phyloP scores from a whole-genome alignment of 2,329 filamentous ascomycete genomes.

The Lachnellula occidentalis region DNA sequence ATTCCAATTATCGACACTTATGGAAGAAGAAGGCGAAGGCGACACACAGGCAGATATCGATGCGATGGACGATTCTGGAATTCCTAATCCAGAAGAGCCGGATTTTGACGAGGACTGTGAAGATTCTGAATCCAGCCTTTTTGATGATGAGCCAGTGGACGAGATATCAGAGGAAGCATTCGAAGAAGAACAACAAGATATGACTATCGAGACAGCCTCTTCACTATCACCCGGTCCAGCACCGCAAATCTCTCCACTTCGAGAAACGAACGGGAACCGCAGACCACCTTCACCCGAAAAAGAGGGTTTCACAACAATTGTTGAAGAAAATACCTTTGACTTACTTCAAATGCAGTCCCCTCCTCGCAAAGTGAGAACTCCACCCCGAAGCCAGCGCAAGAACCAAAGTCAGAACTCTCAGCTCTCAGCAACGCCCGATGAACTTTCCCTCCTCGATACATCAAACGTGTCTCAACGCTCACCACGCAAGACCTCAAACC shows the following conservation, averaged over 20 bases:
- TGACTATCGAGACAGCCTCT: slow-evolving; percentile 20
- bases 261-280: slow-evolving; percentile 28
- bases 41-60: slow-evolving; percentile 32
- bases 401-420: slow-evolving; percentile 6
- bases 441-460: slow-evolving; percentile 21
- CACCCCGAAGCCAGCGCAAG: slow-evolving; percentile 11
- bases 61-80: slow-evolving; percentile 28
- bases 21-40: slow-evolving; percentile 29
- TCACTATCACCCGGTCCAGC: slow-evolving; percentile 23
- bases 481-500: slow-evolving; percentile 11
- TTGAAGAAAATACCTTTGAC: slow-evolving; percentile 45
- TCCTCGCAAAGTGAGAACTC: slow-evolving; percentile 25
- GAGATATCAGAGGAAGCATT: slow-evolving; percentile 16
- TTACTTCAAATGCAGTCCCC: slow-evolving; percentile 34
- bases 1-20: slow-evolving; percentile 28
- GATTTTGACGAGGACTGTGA: slow-evolving; percentile 26
- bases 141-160: slow-evolving; percentile 42
- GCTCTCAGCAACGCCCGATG: slow-evolving; percentile 14
- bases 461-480: slow-evolving; percentile 8
- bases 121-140: slow-evolving; percentile 36
- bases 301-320: slow-evolving; percentile 41
- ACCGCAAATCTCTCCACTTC: slow-evolving; percentile 41
- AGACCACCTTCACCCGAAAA: slow-evolving; percentile 27
- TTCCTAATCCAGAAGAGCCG: slow-evolving; percentile 17
- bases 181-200: slow-evolving; percentile 26